Percentiles rank a stretch among this genome's conserved stretches.
phyloP scores from a whole-genome alignment of 305 asterid species.

The Fraxinus floribunda region DNA sequence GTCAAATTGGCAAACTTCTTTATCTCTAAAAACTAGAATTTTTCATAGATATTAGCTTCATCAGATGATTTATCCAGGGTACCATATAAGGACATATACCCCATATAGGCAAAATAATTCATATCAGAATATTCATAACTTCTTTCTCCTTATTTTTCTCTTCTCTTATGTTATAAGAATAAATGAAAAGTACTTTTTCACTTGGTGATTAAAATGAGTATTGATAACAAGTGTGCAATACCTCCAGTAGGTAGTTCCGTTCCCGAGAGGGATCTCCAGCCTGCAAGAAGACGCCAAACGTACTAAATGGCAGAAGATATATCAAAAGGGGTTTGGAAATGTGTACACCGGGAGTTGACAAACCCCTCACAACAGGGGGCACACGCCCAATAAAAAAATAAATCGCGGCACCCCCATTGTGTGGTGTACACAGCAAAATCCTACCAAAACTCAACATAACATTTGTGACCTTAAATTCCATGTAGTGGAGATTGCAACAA shows the following conservation, averaged over 20 bases:
- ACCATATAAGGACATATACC: not conserved
- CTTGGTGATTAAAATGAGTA: not conserved
- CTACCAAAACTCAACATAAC: not conserved
- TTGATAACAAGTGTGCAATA: constrained; percentile 16
- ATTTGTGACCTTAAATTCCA: constrained; percentile 13
- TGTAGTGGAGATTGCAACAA: not conserved
- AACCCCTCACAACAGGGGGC: too few relatives aligned
- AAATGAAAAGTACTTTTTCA: not conserved
- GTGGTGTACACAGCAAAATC: too few relatives aligned
- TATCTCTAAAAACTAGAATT: not conserved
- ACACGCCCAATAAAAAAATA: too few relatives aligned
- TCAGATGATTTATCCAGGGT: not conserved
- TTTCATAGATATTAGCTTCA: not conserved
- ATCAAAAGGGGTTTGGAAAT: too few relatives aligned
- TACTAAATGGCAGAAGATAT: not conserved
- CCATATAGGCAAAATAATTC: not conserved
- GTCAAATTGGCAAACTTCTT: not conserved
- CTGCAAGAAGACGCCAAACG: constrained; percentile 36
- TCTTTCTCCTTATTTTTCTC: not conserved
- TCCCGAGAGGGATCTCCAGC: constrained; percentile 74
- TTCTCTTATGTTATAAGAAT: not conserved
- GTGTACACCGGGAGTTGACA: too few relatives aligned
- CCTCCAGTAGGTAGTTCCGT: constrained; percentile 67
- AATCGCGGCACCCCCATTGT: too few relatives aligned
- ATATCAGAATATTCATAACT: not conserved